Evolutionary conservation across 2,329 filamentous ascomycete genomes (phyloP), one percentile per base, ranked within the genome.

Genomic region (Didymella sp.): DNA sequence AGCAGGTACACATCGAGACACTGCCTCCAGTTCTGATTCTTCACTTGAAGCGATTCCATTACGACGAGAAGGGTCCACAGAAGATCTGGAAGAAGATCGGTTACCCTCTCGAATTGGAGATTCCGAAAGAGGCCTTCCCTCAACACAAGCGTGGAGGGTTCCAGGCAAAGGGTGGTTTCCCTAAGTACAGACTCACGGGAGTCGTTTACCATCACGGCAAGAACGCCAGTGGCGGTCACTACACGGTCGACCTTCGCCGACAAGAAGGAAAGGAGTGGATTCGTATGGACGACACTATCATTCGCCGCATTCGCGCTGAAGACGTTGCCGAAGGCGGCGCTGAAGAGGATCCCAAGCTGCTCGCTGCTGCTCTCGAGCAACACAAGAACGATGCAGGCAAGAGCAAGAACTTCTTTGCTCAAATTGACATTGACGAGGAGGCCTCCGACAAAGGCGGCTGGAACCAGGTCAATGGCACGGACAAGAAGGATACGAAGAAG

Each of bases 61-160:
- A 96, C 69, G 92, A 98, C 69, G 91, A 88, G 59, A 86, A 89
- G 56, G 92, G 92, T 22, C 96, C 92, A 0, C 89, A 96, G 70
- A 99, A 99, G 82, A 96, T 98, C 62, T 97, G 94, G 91, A 99
- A 98, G 81, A 96, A 94, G 80, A 84, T 99, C 56, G 94, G 92
- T 19, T 99, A 99, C 71, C 95, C 95, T 0, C 81, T 99, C 25
- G 93, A 98, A 70, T 83, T 99, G 47, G 94, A 98, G 73, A 92
- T 99, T 61, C 95, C 95, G 0, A 89, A 89, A 55, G 94, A 98
- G 72, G 89, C 92, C 9, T 89, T 99, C 70, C 89, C 92, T 11
- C 87, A 89, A 27, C 85, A 89, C 69, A 89, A 88, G 73, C 86
- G 89, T 50, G 87, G 87, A 64, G 83, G 83, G 41, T 80, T 90